Conservation (phyloP, 2,329 filamentous ascomycete species). For the Stenocarpella maydis region DNA sequence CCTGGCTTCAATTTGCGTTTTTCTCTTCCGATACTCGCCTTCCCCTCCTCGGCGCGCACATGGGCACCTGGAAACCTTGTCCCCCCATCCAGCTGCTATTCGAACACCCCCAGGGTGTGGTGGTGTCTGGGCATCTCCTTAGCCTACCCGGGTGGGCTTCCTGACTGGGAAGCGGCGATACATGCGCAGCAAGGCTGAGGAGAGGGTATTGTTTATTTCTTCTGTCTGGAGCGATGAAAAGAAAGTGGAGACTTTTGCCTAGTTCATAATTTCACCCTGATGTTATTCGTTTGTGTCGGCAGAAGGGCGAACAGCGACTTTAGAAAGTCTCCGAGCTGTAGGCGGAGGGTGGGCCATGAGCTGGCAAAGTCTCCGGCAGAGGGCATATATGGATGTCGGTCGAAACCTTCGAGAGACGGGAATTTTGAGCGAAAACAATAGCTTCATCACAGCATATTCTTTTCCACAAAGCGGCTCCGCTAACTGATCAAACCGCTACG, state of each 20-base stretch:
- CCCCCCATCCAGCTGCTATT: background rate
- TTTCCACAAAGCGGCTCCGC: background rate
- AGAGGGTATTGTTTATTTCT: background rate
- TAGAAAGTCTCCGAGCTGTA: constrained; percentile 32
- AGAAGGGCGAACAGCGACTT: background rate
- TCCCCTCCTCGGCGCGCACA: background rate
- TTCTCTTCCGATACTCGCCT: background rate
- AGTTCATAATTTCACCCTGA: background rate
- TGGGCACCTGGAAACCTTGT: constrained; percentile 5
- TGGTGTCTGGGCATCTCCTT: background rate
- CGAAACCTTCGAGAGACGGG: background rate
- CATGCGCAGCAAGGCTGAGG: constrained; percentile 20
- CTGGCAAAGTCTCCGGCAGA: constrained; percentile 28
- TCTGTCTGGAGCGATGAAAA: background rate
- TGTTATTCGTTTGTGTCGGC: background rate
- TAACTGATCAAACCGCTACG: background rate
- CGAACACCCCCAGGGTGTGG: constrained; percentile 10
- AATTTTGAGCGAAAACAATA: background rate
- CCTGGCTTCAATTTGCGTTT: background rate
- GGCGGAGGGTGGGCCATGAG: constrained; percentile 1
- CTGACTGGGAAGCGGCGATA: constrained; percentile 1
- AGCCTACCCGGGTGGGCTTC: background rate
- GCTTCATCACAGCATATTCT: background rate
- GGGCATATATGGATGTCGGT: constrained; percentile 8
- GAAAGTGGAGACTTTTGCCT: background rate